Base-by-base conservation (phyloP, 306 rosid genomes). In the Prunus armeniaca region DNA sequence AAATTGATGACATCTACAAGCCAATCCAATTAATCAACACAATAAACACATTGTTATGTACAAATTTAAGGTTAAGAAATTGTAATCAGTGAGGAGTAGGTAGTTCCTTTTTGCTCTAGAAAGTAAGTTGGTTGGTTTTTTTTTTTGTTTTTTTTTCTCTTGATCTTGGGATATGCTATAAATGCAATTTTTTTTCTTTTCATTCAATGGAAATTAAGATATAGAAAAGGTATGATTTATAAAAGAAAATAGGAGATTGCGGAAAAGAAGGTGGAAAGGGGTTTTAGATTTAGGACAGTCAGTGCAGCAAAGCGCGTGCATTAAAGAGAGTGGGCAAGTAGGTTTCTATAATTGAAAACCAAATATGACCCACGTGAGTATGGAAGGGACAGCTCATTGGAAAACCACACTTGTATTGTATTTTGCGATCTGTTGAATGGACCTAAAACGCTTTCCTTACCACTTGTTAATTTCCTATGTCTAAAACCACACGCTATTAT, bases 311-410 rank as follows among this genome's bases (percentile, higher is more conserved):
- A 51, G 84, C 77, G 77, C 84, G 84, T 76, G 68, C 10, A n/a
- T 13, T 19, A 9, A 19, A 24, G 12, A 14, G 80, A 45, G 69
- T 8, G 62, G 43, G 62, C 55, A 19, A 15, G 27, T 71, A 57
- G 34, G 27, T 24, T 76, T 41, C 10, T 28, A 50, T 69, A 24
- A 47, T 15, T 62, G 10, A 45, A 67, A 15, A 4, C 8, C 7
- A 49, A 28, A 71, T 20, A 22, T 12, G 57, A 47, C 2, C 50
- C 83, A 78, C 78, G 83, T 74, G 80, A 74, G 66, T 7, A 10
- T 12, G 67, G 47, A 49, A 75, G 47, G 8, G n/a, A 76, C 86
- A 79, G 78, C 79, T 79, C 83, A 79, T 18, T 47, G 71, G 67
- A 19, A 75, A 32, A 43, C 47, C 38, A 28, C 47, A 28, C 58